A percentile compares a stretch with the other conserved stretches of the same genome.
These are phyloP conservation scores for Phytophthora agathidicida DNA, from an alignment of 352 stramenopile species.

Conservation along the genomic window DNA sequence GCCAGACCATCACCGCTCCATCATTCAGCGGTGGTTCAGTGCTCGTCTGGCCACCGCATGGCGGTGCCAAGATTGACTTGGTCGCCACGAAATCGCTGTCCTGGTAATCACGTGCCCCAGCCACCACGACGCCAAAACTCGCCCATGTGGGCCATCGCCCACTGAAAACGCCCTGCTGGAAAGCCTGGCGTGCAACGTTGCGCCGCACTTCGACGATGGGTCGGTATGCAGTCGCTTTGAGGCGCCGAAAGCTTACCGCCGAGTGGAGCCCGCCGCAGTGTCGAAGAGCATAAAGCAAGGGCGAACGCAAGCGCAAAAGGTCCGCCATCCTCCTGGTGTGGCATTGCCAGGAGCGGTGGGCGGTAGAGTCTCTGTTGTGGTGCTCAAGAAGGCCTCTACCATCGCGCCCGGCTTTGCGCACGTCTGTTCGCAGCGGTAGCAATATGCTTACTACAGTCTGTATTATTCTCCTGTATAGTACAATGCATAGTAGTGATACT, in stretches of 20 bases:
- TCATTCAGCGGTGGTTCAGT: slow-evolving; percentile 5
- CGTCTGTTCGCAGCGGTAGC: too few species aligned
- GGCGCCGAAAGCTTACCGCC: slow-evolving; percentile 2
- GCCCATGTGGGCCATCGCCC: slow-evolving; percentile 1
- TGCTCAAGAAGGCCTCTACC: slow-evolving; percentile 16
- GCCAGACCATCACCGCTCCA: slow-evolving; percentile 1
- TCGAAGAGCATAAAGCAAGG: slow-evolving; percentile 9
- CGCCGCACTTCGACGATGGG: neutral
- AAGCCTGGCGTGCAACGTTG: neutral
- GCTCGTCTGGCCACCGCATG: neutral
- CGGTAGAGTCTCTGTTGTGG: neutral
- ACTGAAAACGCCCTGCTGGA: neutral
- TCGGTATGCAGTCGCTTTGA: too few species aligned
- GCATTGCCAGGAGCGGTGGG: neutral
- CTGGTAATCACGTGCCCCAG: slow-evolving; percentile 2
- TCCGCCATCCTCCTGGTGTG: slow-evolving; percentile 1
- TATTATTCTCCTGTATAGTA: too few species aligned
- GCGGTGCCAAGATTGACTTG: slow-evolving; percentile 1
- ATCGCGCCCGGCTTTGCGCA: neutral
- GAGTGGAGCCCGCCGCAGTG: slow-evolving; percentile 1
- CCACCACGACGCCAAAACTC: neutral
- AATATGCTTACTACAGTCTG: too few species aligned
- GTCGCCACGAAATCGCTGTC: neutral
- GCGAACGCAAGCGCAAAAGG: slow-evolving; percentile 5
- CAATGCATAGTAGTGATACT: too few species aligned